Evolutionary conservation across 305 asterid genomes (phyloP).

Genomic region (Plantago lanceolata): DNA sequence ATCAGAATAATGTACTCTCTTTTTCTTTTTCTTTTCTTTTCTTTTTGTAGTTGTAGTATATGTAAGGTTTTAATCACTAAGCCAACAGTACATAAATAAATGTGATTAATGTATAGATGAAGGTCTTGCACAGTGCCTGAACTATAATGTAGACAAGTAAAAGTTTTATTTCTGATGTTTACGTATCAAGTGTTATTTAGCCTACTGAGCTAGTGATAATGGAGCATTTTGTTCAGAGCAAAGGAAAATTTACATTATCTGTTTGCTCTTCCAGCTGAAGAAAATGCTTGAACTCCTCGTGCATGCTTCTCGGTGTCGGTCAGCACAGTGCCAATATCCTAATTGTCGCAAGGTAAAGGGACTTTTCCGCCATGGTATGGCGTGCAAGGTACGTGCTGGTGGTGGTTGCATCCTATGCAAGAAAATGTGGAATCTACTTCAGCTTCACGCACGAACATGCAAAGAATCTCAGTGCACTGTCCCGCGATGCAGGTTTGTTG

Average conservation of each 20-base stretch:
- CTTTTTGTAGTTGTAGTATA: neutral
- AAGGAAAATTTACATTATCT: slow-evolving; percentile 18
- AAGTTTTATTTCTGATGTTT: neutral
- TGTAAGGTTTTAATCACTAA: neutral
- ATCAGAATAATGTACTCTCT: neutral
- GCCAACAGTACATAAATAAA: neutral
- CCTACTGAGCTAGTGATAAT: neutral
- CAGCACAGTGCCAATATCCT: slow-evolving; percentile 69
- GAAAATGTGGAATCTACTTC: slow-evolving; percentile 99
- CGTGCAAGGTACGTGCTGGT: slow-evolving; percentile 76
- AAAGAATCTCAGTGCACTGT: slow-evolving; percentile 84
- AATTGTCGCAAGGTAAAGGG: slow-evolving; percentile 95
- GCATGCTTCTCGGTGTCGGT: slow-evolving; percentile 93
- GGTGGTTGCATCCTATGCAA: slow-evolving; percentile 91
- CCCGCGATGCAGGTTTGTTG: slow-evolving; percentile 93
- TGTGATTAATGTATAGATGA: neutral
- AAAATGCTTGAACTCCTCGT: slow-evolving; percentile 97
- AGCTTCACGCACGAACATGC: slow-evolving; percentile 94
- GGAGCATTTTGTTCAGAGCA: slow-evolving; percentile 6
- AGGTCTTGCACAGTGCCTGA: slow-evolving; percentile 7
- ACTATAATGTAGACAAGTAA: slow-evolving; percentile 12
- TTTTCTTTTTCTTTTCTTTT: no score
- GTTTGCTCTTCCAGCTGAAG: slow-evolving; percentile 64
- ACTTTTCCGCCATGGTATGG: slow-evolving; percentile 92
- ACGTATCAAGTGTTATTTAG: neutral